These are phyloP conservation scores for Entonaema liquescens DNA, from an alignment of 495 filamentous ascomycete genomes.

Conservation along the genomic window DNA sequence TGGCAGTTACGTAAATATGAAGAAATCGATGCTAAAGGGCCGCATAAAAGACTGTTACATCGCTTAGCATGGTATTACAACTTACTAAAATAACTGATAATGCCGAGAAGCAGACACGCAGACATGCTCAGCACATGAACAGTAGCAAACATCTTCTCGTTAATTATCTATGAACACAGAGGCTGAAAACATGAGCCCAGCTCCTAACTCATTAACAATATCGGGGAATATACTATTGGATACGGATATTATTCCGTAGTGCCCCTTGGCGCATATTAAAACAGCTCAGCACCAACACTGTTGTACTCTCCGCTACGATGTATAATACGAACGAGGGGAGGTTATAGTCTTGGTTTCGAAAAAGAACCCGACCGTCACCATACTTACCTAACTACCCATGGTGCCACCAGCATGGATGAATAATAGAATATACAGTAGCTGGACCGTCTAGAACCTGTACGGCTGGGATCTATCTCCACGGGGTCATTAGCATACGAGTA, in stretches of 20 bases:
- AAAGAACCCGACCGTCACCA: constrained; percentile 45
- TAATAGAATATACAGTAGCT: constrained; percentile 26
- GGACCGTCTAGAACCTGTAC: constrained; percentile 41
- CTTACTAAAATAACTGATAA: constrained; percentile 34
- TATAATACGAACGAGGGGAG: constrained; percentile 32
- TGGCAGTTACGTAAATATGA: constrained; percentile 22
- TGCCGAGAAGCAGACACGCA: constrained; percentile 39
- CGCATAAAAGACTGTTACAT: constrained; percentile 8
- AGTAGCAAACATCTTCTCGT: constrained; percentile 44
- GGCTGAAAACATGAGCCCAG: constrained; percentile 29
- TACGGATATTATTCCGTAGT: constrained; percentile 16
- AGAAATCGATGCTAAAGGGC: constrained; percentile 14
- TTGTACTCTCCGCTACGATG: constrained; percentile 37
- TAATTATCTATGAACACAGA: constrained; percentile 27
- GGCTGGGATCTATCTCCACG: background rate
- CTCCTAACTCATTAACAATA: constrained; percentile 25
- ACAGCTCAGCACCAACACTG: constrained; percentile 42
- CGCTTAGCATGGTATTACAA: constrained; percentile 35
- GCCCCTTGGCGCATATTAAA: constrained; percentile 19
- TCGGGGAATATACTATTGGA: constrained; percentile 30
- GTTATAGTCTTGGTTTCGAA: constrained; percentile 22
- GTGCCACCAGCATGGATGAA: constrained; percentile 44
- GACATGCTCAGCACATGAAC: constrained; percentile 35
- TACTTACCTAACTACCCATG: constrained; percentile 26
- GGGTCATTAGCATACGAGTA: background rate